Evolutionary conservation across 352 stramenopile species (phyloP).

Genomic region (Phytophthora quininea): DNA sequence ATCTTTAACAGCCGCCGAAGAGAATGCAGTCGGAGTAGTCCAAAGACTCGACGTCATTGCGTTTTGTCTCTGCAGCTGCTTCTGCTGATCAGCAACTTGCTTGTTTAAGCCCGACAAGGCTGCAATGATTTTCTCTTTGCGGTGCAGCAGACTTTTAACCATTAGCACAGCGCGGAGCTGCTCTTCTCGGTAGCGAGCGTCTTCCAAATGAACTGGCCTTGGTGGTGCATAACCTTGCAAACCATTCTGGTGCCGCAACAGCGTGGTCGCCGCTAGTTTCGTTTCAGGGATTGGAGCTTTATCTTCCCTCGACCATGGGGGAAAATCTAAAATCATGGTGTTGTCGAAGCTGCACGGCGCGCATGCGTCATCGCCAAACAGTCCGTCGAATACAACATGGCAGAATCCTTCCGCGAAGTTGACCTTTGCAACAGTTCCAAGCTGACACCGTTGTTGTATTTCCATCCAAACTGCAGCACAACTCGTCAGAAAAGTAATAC

Average conservation of each 20-base stretch:
- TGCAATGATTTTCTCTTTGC: constrained; percentile 71
- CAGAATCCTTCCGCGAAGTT: constrained; percentile 34
- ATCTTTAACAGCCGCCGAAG: constrained; percentile 32
- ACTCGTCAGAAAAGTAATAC: constrained; percentile 5
- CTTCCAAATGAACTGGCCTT: not conserved
- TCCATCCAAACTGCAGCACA: constrained; percentile 42
- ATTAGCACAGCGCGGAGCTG: constrained; percentile 49
- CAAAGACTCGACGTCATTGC: constrained; percentile 33
- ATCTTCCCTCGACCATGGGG: constrained; percentile 21
- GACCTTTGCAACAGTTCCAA: constrained; percentile 42
- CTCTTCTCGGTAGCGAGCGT: constrained; percentile 35
- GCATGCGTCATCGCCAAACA: constrained; percentile 26
- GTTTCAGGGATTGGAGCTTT: constrained; percentile 7
- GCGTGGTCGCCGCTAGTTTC: constrained; percentile 27
- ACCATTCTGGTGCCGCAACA: constrained; percentile 29
- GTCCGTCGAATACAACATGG: constrained; percentile 32
- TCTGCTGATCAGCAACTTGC: constrained; percentile 30
- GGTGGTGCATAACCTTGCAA: not conserved
- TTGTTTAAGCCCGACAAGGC: constrained; percentile 58
- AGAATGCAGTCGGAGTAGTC: constrained; percentile 34
- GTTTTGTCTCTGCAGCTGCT: constrained; percentile 15
- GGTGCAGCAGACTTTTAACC: constrained; percentile 71
- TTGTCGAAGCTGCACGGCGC: constrained; percentile 50
- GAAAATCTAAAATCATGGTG: constrained; percentile 61
- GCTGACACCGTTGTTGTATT: constrained; percentile 41